Percentiles rank a stretch among this genome's conserved stretches.
phyloP scores from a whole-genome alignment of 805 yeast genomes.

The Naumovozyma baii region DNA sequence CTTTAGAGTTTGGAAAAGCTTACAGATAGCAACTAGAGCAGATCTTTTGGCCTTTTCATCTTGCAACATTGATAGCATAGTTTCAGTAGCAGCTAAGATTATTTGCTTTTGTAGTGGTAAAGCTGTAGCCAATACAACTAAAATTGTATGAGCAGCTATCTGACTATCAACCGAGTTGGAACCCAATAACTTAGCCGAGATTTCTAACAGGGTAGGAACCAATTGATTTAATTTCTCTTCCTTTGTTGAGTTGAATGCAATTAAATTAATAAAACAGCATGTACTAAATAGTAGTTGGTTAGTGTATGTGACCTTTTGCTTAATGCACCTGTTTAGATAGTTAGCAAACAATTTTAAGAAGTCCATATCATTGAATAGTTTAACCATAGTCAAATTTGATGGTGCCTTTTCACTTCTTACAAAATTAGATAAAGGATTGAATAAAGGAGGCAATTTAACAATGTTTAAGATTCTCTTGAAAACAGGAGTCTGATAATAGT shows the following conservation, averaged over 20 bases:
- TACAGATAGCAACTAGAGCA: conserved; percentile 39
- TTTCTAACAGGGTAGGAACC: conserved; percentile 50
- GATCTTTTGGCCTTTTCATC: conserved; percentile 32
- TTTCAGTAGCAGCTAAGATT: conserved; percentile 50
- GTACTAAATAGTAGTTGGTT: conserved; percentile 72
- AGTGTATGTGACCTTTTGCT: conserved; percentile 50
- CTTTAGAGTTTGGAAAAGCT: conserved; percentile 40
- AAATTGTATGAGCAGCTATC: conserved; percentile 71
- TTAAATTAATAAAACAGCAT: conserved; percentile 54
- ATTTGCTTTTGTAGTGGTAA: conserved; percentile 49
- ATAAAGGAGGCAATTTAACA: conserved; percentile 67
- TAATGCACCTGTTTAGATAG: conserved; percentile 37
- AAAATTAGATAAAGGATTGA: conserved; percentile 59
- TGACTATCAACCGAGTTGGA: conserved; percentile 51
- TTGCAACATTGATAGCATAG: conserved; percentile 42
- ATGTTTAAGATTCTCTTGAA: conserved; percentile 71
- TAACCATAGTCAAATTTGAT: conserved; percentile 55
- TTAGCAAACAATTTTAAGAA: conserved; percentile 58
- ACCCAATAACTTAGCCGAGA: conserved; percentile 45
- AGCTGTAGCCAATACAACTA: conserved; percentile 69
- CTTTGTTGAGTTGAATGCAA: conserved; percentile 43
- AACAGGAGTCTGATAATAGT: conserved; percentile 67
- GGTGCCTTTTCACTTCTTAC: conserved; percentile 58
- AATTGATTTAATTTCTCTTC: conserved; percentile 37
- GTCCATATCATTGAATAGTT: conserved; percentile 63